Evolutionary conservation across 306 rosid species (phyloP).

Genomic region (Neltuma alba): DNA sequence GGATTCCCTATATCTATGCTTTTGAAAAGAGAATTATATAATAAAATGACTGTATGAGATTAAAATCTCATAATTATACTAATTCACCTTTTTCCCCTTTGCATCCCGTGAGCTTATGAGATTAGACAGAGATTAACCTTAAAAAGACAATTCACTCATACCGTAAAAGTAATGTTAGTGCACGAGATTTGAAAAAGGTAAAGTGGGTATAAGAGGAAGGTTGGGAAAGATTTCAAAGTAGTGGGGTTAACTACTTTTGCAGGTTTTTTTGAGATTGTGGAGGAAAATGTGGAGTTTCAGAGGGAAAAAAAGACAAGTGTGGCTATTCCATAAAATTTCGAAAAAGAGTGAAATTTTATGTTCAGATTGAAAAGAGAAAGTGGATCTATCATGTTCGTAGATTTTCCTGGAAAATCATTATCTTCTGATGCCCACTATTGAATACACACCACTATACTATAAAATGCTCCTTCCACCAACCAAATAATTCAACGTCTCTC

Average conservation of each 20-base stretch:
- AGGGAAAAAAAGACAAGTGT: conserved; percentile 38
- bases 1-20: not conserved
- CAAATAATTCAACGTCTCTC: conserved; percentile 25
- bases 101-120: not conserved
- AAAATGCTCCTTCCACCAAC: conserved; percentile 35
- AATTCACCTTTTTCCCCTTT: not conserved
- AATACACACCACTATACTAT: conserved; percentile 35
- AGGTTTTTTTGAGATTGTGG: conserved; percentile 48
- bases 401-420: conserved; percentile 48
- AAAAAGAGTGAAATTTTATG: conserved; percentile 23
- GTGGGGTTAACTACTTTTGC: conserved; percentile 69
- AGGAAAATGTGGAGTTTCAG: conserved; percentile 59
- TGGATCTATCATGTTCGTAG: conserved; percentile 39
- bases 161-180: conserved; percentile 23
- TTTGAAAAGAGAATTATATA: not conserved
- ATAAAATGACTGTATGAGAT: not conserved
- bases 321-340: conserved; percentile 51
- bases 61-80: not conserved
- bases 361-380: conserved; percentile 30
- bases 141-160: conserved; percentile 25
- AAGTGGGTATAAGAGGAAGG: conserved; percentile 26
- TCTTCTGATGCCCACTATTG: conserved; percentile 68
- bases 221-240: conserved; percentile 48
- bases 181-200: conserved; percentile 1
- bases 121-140: conserved; percentile 6